Percentiles rank a stretch among this genome's conserved stretches.
These are phyloP conservation scores for Yarrowia galli DNA, from an alignment of 1,139 yeast species.

Conservation along the genomic window DNA sequence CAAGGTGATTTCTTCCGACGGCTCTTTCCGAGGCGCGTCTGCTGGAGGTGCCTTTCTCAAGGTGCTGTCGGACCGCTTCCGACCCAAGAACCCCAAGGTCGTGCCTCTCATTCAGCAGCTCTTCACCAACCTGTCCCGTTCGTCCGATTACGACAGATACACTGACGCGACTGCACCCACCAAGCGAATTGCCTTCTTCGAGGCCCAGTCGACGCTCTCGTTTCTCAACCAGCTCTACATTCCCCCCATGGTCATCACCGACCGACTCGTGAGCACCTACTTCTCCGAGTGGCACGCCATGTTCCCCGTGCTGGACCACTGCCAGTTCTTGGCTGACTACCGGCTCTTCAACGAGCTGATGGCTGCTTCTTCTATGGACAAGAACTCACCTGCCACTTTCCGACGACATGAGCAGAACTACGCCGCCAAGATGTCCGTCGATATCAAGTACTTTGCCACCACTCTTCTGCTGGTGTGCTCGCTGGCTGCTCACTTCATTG, in stretches of 20 bases:
- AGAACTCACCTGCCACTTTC: constrained; percentile 12
- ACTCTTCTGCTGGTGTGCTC: constrained; percentile 57
- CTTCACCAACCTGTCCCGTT: constrained; percentile 39
- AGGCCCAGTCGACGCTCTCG: constrained; percentile 31
- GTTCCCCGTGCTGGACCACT: constrained; percentile 73
- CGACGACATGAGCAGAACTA: constrained; percentile 27
- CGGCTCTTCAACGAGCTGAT: constrained; percentile 50
- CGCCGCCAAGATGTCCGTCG: constrained; percentile 40
- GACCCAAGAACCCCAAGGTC: constrained; percentile 44
- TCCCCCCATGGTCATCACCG: constrained; percentile 41
- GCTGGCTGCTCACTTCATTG: constrained; percentile 44
- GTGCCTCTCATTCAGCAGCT: constrained; percentile 43
- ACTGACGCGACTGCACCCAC: constrained; percentile 18
- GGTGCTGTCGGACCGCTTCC: constrained; percentile 47
- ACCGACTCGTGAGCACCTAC: constrained; percentile 55
- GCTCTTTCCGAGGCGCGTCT: constrained; percentile 50
- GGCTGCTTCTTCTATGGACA: constrained; percentile 34
- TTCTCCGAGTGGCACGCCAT: constrained; percentile 82
- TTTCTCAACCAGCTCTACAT: constrained; percentile 32
- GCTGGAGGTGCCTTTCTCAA: constrained; percentile 49
- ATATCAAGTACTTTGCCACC: constrained; percentile 52
- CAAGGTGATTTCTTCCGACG: constrained; percentile 46
- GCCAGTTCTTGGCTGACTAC: constrained; percentile 67
- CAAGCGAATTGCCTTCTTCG: constrained; percentile 12
- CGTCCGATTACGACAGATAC: constrained; percentile 31